A percentile compares a stretch with the other conserved stretches of the same genome.
These are phyloP conservation scores for Mycogone perniciosa DNA, from an alignment of 2,329 filamentous ascomycete genomes.

Conservation along the genomic window DNA sequence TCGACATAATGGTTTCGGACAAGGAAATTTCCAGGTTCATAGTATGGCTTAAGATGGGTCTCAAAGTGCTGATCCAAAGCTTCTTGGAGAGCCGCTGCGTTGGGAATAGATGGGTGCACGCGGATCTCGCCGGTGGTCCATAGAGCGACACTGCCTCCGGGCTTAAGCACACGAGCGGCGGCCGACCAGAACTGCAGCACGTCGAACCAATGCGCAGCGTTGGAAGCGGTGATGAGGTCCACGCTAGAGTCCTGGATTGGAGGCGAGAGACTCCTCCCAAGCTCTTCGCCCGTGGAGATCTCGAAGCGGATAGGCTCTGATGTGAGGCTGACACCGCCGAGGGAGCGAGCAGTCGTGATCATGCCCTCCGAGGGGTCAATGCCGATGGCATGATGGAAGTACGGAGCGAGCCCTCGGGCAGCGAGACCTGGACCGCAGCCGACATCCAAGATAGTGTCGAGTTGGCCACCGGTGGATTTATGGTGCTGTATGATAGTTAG, in stretches of 20 bases:
- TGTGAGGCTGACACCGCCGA: constrained; percentile 25
- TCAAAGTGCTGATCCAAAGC: constrained; percentile 31
- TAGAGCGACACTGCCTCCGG: constrained; percentile 48
- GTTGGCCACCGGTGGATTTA: constrained; percentile 35
- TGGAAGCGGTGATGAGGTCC: constrained; percentile 46
- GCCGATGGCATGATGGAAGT: constrained; percentile 42
- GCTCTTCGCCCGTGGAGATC: constrained; percentile 38
- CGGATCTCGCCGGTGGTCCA: constrained; percentile 34
- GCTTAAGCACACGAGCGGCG: constrained; percentile 41
- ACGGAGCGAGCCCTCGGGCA: constrained; percentile 36
- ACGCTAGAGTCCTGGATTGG: constrained; percentile 31
- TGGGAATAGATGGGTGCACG: constrained; percentile 29
- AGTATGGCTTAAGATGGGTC: constrained; percentile 27
- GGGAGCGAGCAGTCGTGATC: constrained; percentile 40
- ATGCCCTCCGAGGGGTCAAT: constrained; percentile 48
- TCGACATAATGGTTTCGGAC: constrained; percentile 33
- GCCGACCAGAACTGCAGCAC: constrained; percentile 43
- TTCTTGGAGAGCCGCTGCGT: constrained; percentile 35
- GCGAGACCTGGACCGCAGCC: constrained; percentile 52
- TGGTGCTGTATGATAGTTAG: constrained; percentile 41
- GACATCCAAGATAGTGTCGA: constrained; percentile 43
- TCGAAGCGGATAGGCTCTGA: constrained; percentile 34
- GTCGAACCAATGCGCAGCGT: constrained; percentile 53
- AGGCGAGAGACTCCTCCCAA: constrained; percentile 27
- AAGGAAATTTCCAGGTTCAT: constrained; percentile 34